Evolutionary conservation across 1,139 yeast species (phyloP).

Genomic region (Yamadazyma dushanensis): DNA sequence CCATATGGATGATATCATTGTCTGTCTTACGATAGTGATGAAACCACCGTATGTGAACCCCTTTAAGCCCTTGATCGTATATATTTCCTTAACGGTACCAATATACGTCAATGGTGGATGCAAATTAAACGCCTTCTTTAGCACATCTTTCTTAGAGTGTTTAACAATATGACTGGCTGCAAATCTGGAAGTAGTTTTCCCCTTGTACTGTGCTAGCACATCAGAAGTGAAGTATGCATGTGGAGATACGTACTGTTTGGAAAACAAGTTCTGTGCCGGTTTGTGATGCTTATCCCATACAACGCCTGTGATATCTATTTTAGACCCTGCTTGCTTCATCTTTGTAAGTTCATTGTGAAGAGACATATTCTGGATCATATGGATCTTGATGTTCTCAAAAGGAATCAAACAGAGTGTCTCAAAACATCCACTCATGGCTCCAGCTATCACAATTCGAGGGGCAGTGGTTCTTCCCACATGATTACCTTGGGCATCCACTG

Average conservation of each 20-base stretch:
- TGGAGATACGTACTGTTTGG: conserved; percentile 44
- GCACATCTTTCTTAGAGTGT: conserved; percentile 24
- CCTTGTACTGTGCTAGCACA: conserved; percentile 28
- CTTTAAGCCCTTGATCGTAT: conserved; percentile 66
- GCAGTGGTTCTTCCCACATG: conserved; percentile 54
- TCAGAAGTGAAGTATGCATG: conserved; percentile 45
- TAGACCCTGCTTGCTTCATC: conserved; percentile 18
- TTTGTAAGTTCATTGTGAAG: conserved; percentile 35
- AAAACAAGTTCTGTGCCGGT: conserved; percentile 24
- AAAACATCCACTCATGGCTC: conserved; percentile 76
- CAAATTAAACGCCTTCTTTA: conserved; percentile 43
- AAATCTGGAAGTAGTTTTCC: conserved; percentile 28
- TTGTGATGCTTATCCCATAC: conserved; percentile 26
- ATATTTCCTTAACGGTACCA: conserved; percentile 64
- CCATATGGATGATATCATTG: conserved; percentile 77
- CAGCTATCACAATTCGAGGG: conserved; percentile 78
- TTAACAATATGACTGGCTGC: conserved; percentile 18
- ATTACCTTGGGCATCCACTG: conserved; percentile 30
- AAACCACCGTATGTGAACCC: conserved; percentile 83
- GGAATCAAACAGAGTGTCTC: conserved; percentile 88
- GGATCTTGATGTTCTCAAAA: conserved; percentile 82
- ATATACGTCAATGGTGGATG: conserved; percentile 56
- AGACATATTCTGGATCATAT: conserved; percentile 73
- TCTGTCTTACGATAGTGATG: conserved; percentile 79
- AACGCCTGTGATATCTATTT: conserved; percentile 30